A percentile compares a stretch with the other conserved stretches of the same genome.
phyloP scores from a whole-genome alignment of 2,329 filamentous ascomycete genomes.

The Penicillium sp. region DNA sequence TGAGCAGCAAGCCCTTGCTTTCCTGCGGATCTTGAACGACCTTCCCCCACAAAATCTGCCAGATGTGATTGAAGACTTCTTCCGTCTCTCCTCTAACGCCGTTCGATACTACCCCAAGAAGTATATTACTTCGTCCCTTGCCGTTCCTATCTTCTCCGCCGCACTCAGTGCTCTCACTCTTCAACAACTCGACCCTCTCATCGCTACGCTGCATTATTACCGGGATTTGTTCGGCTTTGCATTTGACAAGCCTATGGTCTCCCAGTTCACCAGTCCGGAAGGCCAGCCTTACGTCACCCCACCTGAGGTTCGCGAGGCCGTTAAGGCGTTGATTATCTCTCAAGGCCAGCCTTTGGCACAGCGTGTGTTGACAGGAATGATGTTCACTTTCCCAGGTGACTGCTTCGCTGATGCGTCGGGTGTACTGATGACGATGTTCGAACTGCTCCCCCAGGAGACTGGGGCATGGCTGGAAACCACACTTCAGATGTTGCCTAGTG shows the following conservation, averaged over 20 bases:
- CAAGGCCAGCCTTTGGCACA: conserved; percentile 80
- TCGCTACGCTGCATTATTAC: conserved; percentile 88
- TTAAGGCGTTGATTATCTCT: conserved; percentile 68
- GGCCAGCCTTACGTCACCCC: conserved; percentile 60
- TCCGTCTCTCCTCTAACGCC: conserved; percentile 86
- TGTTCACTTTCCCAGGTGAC: conserved; percentile 96
- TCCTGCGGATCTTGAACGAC: conserved; percentile 85
- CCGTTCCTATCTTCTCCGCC: conserved; percentile 81
- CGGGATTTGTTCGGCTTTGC: conserved; percentile 90
- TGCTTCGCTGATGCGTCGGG: conserved; percentile 94
- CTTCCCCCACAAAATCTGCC: conserved; percentile 75
- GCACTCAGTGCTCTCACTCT: conserved; percentile 82
- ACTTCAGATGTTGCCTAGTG: conserved; percentile 76
- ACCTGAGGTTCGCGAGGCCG: conserved; percentile 67
- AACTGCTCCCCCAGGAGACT: conserved; percentile 77
- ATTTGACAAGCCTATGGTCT: conserved; percentile 63
- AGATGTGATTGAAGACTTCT: conserved; percentile 91
- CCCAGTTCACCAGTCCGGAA: conserved; percentile 62
- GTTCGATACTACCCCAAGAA: conserved; percentile 88
- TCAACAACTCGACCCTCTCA: conserved; percentile 87
- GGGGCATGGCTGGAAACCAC: conserved; percentile 81
- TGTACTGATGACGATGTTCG: conserved; percentile 85
- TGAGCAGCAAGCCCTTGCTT: conserved; percentile 85
- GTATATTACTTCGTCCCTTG: conserved; percentile 74
- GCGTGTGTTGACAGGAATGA: conserved; percentile 93